These are phyloP conservation scores for Amoebophrya sp. DNA, from an alignment of 169 alveolate genomes.

Conservation along the genomic window DNA sequence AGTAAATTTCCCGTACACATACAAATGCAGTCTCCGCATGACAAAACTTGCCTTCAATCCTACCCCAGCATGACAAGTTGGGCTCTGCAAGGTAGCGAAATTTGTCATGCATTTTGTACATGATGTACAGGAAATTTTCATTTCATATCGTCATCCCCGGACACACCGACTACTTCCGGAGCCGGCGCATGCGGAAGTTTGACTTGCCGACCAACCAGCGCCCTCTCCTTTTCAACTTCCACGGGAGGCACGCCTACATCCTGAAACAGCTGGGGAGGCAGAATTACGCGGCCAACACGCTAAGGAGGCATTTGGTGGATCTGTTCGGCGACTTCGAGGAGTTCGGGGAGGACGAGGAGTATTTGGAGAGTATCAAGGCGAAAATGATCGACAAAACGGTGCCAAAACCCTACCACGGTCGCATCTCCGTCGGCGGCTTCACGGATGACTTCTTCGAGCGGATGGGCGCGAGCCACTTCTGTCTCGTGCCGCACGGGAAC, in stretches of 20 bases:
- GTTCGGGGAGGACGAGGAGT: background rate
- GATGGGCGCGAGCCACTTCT: background rate
- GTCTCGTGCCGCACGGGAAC: constrained; percentile 23
- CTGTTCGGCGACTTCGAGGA: background rate
- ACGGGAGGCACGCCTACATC: background rate
- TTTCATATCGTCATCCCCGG: background rate
- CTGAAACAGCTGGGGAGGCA: background rate
- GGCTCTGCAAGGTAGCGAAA: no score
- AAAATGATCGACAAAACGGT: background rate
- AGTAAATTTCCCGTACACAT: no score
- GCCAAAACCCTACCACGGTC: background rate
- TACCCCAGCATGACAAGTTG: no score
- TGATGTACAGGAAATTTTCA: no score
- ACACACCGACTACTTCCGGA: constrained; percentile 14
- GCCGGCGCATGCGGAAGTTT: background rate
- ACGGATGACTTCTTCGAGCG: constrained; percentile 24
- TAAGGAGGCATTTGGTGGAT: background rate
- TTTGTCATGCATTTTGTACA: no score
- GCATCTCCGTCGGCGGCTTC: background rate
- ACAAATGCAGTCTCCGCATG: no score
- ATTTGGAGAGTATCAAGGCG: background rate
- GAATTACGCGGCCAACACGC: background rate
- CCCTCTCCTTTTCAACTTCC: background rate
- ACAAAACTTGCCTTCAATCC: no score
- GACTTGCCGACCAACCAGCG: background rate